Base-by-base conservation (phyloP, 352 stramenopile species). In the Thalassiosira allenii region DNA sequence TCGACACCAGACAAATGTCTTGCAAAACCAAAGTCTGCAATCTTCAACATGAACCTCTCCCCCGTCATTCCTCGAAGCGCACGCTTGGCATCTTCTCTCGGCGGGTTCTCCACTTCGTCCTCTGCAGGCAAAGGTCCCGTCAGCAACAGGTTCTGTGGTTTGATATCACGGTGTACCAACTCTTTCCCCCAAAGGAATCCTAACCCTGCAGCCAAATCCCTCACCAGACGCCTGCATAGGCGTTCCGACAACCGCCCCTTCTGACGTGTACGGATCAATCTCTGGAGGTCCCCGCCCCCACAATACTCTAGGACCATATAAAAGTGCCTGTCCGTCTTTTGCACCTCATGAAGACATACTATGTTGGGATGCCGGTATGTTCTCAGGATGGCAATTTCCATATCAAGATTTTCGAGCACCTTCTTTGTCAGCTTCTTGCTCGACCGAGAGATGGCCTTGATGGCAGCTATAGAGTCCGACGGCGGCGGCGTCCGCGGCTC, bases 271-370 rank as follows among this genome's bases (percentile, higher is more conserved):
- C 95, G 90, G 86, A 99, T 98, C 68, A 97, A 94, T 37, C 96
- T 89, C 75, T 98, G 95, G n/a, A 99, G 86, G 83, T 99, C 97
- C 6, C 97, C 97, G 8, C 97, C 97, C 9, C 90, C 93, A 75
- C 96, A 98, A 74, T 98, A 98, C 88, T 99, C 97, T 56, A 99
- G 92, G 63, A 98, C 92, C 20, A 99, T 88, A 87, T 98, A 98
- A 86, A 99, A 98, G 86, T 98, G 95, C 32, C 95, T 92, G 59
- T 97, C 90, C 23, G 94, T 98, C 81, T 98, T 98, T 87, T 98
- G 95, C 69, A 98, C 98, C 56, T 98, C 93, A 74, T 98, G 97
- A 12, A 99, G 92, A 59, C 96, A 96, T 20, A 98, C 96, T 59
- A 99, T 96, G 78, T 98, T 98, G 2, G 91, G 95, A 86, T 99